Evolutionary conservation across 768 basidiomycete species (phyloP).

Genomic region (Amanita pallidorosea): DNA sequence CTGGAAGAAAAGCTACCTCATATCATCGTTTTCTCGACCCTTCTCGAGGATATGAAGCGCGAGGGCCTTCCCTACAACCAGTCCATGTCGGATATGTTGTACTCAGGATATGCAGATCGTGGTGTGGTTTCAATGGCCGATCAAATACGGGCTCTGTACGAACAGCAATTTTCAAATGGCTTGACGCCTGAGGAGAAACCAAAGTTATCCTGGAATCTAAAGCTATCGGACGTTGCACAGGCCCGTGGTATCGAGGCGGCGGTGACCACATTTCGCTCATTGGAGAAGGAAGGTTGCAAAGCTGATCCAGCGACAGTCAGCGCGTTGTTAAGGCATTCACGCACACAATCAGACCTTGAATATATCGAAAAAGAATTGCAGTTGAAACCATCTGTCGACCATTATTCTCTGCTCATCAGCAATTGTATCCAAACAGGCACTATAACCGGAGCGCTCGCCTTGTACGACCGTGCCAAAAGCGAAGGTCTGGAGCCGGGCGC

Average conservation of each 20-base stretch:
- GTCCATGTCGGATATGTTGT: slow-evolving; percentile 27
- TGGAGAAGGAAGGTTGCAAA: slow-evolving; percentile 21
- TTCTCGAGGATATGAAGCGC: slow-evolving; percentile 37
- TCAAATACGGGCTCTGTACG: slow-evolving; percentile 28
- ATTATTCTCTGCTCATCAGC: slow-evolving; percentile 46
- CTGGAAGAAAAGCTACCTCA: slow-evolving; percentile 18
- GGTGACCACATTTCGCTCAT: slow-evolving; percentile 21
- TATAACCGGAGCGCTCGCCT: slow-evolving; percentile 27
- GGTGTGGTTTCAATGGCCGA: slow-evolving; percentile 24
- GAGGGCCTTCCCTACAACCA: slow-evolving; percentile 34
- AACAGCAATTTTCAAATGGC: slow-evolving; percentile 13
- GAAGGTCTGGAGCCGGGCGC: slow-evolving; percentile 37
- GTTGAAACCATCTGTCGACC: slow-evolving; percentile 26
- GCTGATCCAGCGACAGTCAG: slow-evolving; percentile 20
- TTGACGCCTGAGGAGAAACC: slow-evolving; percentile 10
- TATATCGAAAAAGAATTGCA: slow-evolving; percentile 29
- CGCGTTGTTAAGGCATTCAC: slow-evolving; percentile 33
- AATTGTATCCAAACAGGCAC: slow-evolving; percentile 34
- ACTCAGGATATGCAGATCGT: slow-evolving; percentile 30
- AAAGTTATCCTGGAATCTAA: slow-evolving; percentile 7
- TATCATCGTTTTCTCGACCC: slow-evolving; percentile 22
- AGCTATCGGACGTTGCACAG: slow-evolving; percentile 6
- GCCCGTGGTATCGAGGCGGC: slow-evolving; percentile 13
- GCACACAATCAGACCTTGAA: slow-evolving; percentile 27
- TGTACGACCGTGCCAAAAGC: slow-evolving; percentile 37